Evolutionary conservation across 305 asterid genomes (phyloP), one percentile per base, ranked within the genome.

Genomic region (Fraxinus velutina): DNA sequence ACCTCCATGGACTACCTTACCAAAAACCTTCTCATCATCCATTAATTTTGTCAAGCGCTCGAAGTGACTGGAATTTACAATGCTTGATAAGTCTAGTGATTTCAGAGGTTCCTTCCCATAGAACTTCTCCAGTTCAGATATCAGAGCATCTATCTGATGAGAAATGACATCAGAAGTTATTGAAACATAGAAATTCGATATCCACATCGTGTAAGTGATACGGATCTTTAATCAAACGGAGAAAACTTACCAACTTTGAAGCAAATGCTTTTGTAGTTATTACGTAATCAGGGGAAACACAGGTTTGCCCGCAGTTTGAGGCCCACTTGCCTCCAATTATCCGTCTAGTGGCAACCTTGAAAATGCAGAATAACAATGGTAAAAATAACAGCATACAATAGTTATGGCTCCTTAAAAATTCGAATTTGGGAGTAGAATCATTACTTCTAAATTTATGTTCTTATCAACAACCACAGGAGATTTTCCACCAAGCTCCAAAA

Each of bases 401-500:
- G 64, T n/a, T 72, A 33, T 32, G 55, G 0, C 32, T 2, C 1
- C 27, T 1, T 29, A 21, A 21, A 27, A 78, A 62, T 3, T 71
- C 24, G 77, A 60, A 57, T 22, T 72, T 80, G 55, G 17, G 30
- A 27, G 30, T 27, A 27, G 30, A 27, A 36, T 50, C 36, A 73
- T 75, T 91, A 95, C 99, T 78, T 89, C 86, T 75, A 92, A 71
- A 81, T 94, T 86, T 84, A 85, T 83, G 78, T 92, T 80, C 12
- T 94, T 85, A 87, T 95, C 98, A 85, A 95, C 97, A 55, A 95
- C 85, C 6, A 71, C 85, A 0, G 99, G 98, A 77, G 92, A 92
- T 89, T 95, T 95, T 72, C 99, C 99, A 22, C 99, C 99, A 33
- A 95, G 97, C 90, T 93, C 99, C 91, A 95, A 88, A 78, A 87